Conservation (phyloP, 306 rosid species). For the Gynostemma pentaphyllum region DNA sequence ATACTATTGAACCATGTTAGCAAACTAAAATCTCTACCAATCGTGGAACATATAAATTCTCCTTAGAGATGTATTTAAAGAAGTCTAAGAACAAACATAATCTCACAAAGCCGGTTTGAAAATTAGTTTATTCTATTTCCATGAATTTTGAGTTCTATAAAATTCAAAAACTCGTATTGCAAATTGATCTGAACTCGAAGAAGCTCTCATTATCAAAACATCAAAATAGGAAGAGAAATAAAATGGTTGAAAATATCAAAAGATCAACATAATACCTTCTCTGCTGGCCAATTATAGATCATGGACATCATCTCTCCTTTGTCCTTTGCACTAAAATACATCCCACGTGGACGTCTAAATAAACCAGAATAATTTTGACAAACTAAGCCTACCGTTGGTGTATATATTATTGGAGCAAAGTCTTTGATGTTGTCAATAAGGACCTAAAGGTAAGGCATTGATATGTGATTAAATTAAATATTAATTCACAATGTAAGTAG, state of each 20-base stretch:
- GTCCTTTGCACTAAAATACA: slow-evolving; percentile 98
- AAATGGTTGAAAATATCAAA: background rate
- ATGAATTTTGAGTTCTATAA: background rate
- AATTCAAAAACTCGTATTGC: background rate
- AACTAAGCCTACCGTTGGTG: slow-evolving; percentile 94
- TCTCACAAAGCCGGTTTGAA: too few species aligned
- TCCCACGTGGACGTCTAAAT: slow-evolving; percentile 96
- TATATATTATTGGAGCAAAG: slow-evolving; percentile 93
- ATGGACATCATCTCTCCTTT: slow-evolving; percentile 99
- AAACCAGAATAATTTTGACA: slow-evolving; percentile 96
- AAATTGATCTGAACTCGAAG: background rate
- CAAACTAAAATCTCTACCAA: background rate
- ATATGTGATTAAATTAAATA: slow-evolving; percentile 9
- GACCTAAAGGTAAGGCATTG: slow-evolving; percentile 37
- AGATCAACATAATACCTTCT: slow-evolving; percentile 34
- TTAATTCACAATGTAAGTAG: slow-evolving; percentile 6
- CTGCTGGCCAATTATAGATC: slow-evolving; percentile 96
- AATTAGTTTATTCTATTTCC: too few species aligned
- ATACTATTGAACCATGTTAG: background rate
- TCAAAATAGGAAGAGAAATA: background rate
- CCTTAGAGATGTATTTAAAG: background rate
- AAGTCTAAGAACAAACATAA: background rate
- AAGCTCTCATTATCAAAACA: background rate
- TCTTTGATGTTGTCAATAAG: slow-evolving; percentile 88
- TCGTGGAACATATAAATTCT: background rate